These are phyloP conservation scores for Syzygium grande DNA, from an alignment of 345 rosid genomes.

Conservation along the genomic window DNA sequence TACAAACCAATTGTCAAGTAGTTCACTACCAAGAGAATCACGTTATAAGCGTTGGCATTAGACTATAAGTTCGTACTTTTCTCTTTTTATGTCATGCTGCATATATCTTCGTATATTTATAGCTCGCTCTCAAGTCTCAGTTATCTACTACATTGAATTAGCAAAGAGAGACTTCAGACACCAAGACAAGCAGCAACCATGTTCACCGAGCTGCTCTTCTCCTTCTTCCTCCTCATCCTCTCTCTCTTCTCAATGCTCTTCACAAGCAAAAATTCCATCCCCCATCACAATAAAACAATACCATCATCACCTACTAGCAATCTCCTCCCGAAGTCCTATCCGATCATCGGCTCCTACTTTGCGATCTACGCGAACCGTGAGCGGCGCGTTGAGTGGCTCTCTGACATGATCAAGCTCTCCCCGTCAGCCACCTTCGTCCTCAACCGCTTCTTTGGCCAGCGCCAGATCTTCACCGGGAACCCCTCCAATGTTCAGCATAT, in stretches of 20 bases:
- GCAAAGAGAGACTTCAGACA: not conserved
- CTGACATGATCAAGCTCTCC: slow-evolving; percentile 32
- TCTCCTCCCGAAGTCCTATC: slow-evolving; percentile 36
- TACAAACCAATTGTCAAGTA: not conserved
- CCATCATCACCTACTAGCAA: not conserved
- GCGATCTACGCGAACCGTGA: slow-evolving; percentile 21
- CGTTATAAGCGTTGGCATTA: not conserved
- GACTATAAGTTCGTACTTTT: not conserved
- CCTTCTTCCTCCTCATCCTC: slow-evolving; percentile 6
- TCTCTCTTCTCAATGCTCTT: not conserved
- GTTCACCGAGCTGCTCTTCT: slow-evolving; percentile 4
- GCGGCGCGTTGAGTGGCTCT: slow-evolving; percentile 44
- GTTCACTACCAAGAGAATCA: not conserved
- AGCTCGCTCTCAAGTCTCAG: not conserved
- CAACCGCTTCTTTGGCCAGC: slow-evolving; percentile 22
- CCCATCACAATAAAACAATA: not conserved
- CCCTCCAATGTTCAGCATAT: slow-evolving; percentile 54
- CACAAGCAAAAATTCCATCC: not conserved
- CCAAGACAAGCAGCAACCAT: not conserved
- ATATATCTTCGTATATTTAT: not conserved
- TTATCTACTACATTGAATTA: not conserved
- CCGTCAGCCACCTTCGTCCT: slow-evolving; percentile 48
- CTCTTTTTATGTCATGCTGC: not conserved
- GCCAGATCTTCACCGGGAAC: slow-evolving; percentile 40
- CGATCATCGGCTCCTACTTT: slow-evolving; percentile 40